Base-by-base conservation (phyloP, 768 basidiomycete genomes). In the Rossbeevera mucosa region DNA sequence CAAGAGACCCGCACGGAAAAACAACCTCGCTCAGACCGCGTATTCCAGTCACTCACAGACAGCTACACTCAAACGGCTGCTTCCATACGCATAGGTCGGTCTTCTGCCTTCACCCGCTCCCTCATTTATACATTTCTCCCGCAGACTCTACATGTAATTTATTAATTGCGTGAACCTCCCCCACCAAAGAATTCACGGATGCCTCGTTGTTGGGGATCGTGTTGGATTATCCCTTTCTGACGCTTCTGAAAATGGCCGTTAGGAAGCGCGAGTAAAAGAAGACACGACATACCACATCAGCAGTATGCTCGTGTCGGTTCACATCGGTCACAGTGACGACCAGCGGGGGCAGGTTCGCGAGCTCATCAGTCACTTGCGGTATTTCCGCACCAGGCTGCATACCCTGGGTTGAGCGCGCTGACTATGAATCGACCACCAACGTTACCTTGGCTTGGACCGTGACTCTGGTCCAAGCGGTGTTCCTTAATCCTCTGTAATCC, bases 221-320 rank as follows among this genome's bases (percentile, higher is more conserved):
- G 78, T 1, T 84, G 85, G 43, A 90, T 85, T 1, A 91, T 89
- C 3, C 88, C 88, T 53, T 76, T 80, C 65, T 93, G 90, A 4
- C 90, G 81, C 44, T 71, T 76, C 79, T 80, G 47, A 41, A 47
- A 64, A 64, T 70, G 72, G 51, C 25, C 45, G 41, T 62, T 36
- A 52, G 29, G 12, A 51, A 31, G 47, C 18, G 33, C 41, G 29
- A 18, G 12, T 33, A n/a, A n/a, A n/a, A n/a, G 26, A 45, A 44
- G 26, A 21, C 24, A 18, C 9, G 18, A 73, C 83, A 64, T 52
- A 88, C 88, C 22, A 90, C 68, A 14, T 72, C 71, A 44, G 72
- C 62, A 29, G 79, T 71, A 67, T 89, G 86, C 41, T 80, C 74
- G 56, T 78, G 74, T 28, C 67, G 67, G 61, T 86, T 85, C 26